phyloP scores from a whole-genome alignment of 2,329 filamentous ascomycete genomes.

The Allantophomopsis cytisporea region DNA sequence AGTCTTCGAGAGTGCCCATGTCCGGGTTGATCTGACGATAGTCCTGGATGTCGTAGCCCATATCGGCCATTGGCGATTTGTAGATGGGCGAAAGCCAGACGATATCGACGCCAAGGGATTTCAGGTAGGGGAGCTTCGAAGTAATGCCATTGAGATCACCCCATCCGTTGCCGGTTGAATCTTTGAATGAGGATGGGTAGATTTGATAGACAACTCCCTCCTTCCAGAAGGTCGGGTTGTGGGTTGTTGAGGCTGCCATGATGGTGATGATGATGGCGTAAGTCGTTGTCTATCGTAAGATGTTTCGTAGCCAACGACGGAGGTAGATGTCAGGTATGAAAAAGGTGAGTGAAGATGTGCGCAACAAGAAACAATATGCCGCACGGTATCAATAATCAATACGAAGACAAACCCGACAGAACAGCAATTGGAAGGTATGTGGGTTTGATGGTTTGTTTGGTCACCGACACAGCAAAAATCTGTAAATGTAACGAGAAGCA shows the following conservation, averaged over 20 bases:
- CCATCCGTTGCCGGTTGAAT: conserved; percentile 42
- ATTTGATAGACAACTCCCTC: conserved; percentile 42
- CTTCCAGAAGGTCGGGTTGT: conserved; percentile 27
- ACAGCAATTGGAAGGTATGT: too few relatives aligned
- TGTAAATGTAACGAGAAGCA: too few relatives aligned
- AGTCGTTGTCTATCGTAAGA: background rate
- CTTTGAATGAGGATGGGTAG: conserved; percentile 42
- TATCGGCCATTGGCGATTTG: conserved; percentile 49
- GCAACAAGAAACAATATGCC: too few relatives aligned
- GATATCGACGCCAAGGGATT: conserved; percentile 44
- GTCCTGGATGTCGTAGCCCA: conserved; percentile 59
- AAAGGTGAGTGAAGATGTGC: too few relatives aligned
- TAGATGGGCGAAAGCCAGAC: conserved; percentile 57
- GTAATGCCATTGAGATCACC: conserved; percentile 49
- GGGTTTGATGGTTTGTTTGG: too few relatives aligned
- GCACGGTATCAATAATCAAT: too few relatives aligned
- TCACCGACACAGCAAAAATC: too few relatives aligned
- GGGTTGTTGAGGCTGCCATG: background rate
- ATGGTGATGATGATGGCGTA: background rate
- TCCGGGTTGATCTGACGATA: conserved; percentile 51
- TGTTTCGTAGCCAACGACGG: too few relatives aligned
- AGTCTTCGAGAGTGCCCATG: conserved; percentile 54
- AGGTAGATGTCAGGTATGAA: too few relatives aligned
- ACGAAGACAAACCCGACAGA: too few relatives aligned
- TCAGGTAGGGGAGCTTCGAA: conserved; percentile 45